Evolutionary conservation across 805 yeast species (phyloP).

Genomic region (Torulaspora indica): DNA sequence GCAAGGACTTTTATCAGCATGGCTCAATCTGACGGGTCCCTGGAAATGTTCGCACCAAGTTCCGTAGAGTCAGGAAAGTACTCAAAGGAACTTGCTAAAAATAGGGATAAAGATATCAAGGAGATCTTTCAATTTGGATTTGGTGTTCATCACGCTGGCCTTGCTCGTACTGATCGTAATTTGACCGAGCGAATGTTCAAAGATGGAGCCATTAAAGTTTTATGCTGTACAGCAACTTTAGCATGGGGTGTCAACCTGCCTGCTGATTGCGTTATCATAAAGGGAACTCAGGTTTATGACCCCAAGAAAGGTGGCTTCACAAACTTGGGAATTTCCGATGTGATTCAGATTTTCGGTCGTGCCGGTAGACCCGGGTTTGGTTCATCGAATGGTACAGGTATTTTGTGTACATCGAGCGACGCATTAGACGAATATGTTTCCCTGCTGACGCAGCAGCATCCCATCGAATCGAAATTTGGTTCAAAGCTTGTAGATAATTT

Average conservation of each 20-base stretch:
- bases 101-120: slow-evolving; percentile 69
- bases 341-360: slow-evolving; percentile 96
- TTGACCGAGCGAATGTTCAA: slow-evolving; percentile 83
- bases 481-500: slow-evolving; percentile 82
- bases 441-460: slow-evolving; percentile 86
- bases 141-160: slow-evolving; percentile 97
- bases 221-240: slow-evolving; percentile 93
- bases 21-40: slow-evolving; percentile 60
- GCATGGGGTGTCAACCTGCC: slow-evolving; percentile 99
- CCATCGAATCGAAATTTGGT: slow-evolving; percentile 82
- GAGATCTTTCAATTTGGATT: slow-evolving; percentile 80
- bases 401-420: slow-evolving; percentile 78
- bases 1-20: slow-evolving; percentile 65
- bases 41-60: slow-evolving; percentile 40
- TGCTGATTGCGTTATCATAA: slow-evolving; percentile 93
- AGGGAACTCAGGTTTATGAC: slow-evolving; percentile 95
- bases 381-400: slow-evolving; percentile 88
- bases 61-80: slow-evolving; percentile 35
- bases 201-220: slow-evolving; percentile 78
- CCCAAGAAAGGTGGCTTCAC: slow-evolving; percentile 91
- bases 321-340: slow-evolving; percentile 93
- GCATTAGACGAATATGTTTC: slow-evolving; percentile 83
- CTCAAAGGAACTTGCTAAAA: slow-evolving; percentile 62
- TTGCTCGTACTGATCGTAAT: slow-evolving; percentile 86
- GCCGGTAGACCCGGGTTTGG: slow-evolving; percentile 97